Evolutionary conservation across 108 stramenopile species (phyloP), one percentile per base, ranked within the genome.

Genomic region (Skeletonema marinoi): DNA sequence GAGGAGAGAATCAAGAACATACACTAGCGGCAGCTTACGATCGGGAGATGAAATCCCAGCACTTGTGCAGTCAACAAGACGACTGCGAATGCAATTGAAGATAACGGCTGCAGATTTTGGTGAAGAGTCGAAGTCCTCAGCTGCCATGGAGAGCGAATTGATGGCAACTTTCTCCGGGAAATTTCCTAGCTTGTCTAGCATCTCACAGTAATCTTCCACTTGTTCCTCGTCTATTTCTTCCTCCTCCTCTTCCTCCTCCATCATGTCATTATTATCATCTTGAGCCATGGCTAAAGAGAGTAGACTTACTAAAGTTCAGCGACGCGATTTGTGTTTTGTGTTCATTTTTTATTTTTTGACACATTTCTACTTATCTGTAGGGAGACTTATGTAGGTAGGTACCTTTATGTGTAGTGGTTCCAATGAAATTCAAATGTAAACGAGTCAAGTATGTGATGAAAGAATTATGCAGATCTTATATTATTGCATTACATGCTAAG

Each of bases 111-210:
- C 90, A 42, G 87, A 86, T 30, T 71, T 68, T 36, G 81, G 72
- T n/a, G 71, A 67, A 7, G 80, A 82, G 50, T 88, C 82, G 66
- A 90, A 82, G 69, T 95, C 94, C 69, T 93, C 94, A 10, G 94
- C 92, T 8, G 92, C 83, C 89, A 93, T 93, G 67, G 92, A 89
- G 19, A 95, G 85, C 42, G 75, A 81, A 67, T 91, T 95, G 80
- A 95, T 93, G 56, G 84, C 84, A 54, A 91, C 89, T 66, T 95
- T 95, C 63, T 95, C 93, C 14, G 90, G 90, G 50, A 87, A 89
- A 58, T 73, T 81, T 31, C 91, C 93, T 10, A 94, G 83, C 56
- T 81, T 48, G 42, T 88, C 86, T 7, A 94, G 74, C 86, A 91
- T 89, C 62, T 89, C 89, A 48, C 81, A 76, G 66, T 92, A 94